Conservation (phyloP, 768 basidiomycete species). For the Hypsizygus marmoreus region DNA sequence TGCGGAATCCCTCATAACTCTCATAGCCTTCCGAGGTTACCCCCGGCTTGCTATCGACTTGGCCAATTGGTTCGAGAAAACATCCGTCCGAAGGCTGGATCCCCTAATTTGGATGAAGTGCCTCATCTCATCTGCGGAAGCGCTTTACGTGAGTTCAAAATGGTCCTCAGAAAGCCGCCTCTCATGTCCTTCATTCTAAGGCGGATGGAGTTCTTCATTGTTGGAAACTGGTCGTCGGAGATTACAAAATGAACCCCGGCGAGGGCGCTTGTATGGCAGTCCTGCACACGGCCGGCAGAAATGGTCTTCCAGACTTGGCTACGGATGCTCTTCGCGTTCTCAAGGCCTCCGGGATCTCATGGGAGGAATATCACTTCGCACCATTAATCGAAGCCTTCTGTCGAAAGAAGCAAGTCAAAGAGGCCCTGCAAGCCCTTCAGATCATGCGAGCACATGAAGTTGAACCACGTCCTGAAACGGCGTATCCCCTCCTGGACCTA, state of each 20-base stretch:
- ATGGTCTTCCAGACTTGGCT: constrained; percentile 71
- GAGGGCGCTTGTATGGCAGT: constrained; percentile 75
- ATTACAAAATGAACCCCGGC: constrained; percentile 58
- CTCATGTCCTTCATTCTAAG: constrained; percentile 36
- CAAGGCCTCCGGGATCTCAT: constrained; percentile 44
- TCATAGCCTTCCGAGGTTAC: constrained; percentile 54
- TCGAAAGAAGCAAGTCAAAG: constrained; percentile 53
- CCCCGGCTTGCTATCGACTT: constrained; percentile 76
- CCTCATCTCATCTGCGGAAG: constrained; percentile 63
- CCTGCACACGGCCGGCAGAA: constrained; percentile 72
- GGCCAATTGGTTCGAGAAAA: constrained; percentile 58
- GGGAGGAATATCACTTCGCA: constrained; percentile 75
- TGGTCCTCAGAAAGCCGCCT: not conserved
- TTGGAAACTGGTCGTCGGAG: constrained; percentile 62
- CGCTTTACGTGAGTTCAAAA: constrained; percentile 59
- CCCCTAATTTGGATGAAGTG: constrained; percentile 64
- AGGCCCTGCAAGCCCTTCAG: constrained; percentile 61
- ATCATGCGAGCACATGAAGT: constrained; percentile 61
- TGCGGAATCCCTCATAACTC: constrained; percentile 51
- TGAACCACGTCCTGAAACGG: constrained; percentile 50
- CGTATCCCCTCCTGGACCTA: constrained; percentile 52
- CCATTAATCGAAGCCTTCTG: constrained; percentile 77
- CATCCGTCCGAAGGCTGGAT: constrained; percentile 54
- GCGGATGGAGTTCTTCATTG: constrained; percentile 62
- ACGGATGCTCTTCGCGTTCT: constrained; percentile 63